Percentiles rank a stretch among this genome's conserved stretches.
phyloP scores from a whole-genome alignment of 2,329 filamentous ascomycete species.

The Diaporthe nobilis region DNA sequence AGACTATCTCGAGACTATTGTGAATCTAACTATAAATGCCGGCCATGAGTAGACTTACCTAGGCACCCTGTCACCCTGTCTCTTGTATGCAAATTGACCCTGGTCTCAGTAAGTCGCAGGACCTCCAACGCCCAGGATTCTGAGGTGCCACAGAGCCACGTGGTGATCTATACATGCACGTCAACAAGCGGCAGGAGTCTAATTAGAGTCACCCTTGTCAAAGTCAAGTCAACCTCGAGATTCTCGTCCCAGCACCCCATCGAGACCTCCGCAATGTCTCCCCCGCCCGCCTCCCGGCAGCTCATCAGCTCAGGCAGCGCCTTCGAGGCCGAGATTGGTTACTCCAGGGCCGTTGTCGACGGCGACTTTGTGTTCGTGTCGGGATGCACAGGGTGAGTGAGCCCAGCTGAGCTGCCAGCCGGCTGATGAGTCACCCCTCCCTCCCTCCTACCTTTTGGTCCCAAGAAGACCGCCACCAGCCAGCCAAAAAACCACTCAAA shows the following conservation, averaged over 20 bases:
- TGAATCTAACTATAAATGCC: neutral
- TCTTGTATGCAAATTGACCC: neutral
- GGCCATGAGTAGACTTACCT: neutral
- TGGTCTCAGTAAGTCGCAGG: neutral
- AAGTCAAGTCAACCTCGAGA: neutral
- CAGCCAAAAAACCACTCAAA: neutral
- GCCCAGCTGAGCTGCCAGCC: neutral
- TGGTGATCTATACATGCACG: conserved; percentile 13
- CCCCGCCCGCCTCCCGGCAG: conserved; percentile 37
- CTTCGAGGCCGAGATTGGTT: conserved; percentile 68
- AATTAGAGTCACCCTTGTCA: conserved; percentile 2
- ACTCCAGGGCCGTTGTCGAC: conserved; percentile 65
- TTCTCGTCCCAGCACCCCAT: too few species aligned
- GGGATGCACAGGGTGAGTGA: conserved; percentile 65
- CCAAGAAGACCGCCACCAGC: neutral
- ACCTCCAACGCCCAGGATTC: neutral
- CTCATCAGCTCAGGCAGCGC: conserved; percentile 63
- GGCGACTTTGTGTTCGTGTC: conserved; percentile 68
- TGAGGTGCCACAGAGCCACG: conserved; percentile 23
- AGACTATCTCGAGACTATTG: neutral
- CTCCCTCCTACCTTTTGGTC: neutral
- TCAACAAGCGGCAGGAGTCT: conserved; percentile 9
- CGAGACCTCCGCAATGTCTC: conserved; percentile 15
- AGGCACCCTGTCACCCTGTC: neutral
- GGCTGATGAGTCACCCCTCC: neutral